Percentiles rank a stretch among this genome's conserved stretches.
These are phyloP conservation scores for Coriaria nepalensis DNA, from an alignment of 306 rosid genomes.

Conservation along the genomic window DNA sequence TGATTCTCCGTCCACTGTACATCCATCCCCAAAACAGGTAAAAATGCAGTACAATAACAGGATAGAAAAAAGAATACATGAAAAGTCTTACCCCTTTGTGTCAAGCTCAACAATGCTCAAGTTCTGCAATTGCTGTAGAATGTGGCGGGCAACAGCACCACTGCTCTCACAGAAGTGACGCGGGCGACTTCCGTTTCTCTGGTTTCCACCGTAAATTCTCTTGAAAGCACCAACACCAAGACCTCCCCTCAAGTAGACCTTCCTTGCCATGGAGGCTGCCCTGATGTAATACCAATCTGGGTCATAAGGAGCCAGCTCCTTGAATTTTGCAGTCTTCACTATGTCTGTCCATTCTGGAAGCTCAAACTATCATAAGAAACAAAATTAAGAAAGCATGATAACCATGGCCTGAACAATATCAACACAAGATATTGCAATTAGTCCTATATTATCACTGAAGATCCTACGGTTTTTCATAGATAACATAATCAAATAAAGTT, in stretches of 20 bases:
- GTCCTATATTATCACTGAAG: background rate
- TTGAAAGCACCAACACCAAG: constrained; percentile 48
- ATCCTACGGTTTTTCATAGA: background rate
- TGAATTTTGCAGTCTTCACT: constrained; percentile 42
- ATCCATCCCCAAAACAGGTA: background rate
- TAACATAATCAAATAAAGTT: no score
- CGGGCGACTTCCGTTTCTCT: constrained; percentile 57
- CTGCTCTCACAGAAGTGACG: constrained; percentile 53
- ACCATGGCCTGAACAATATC: no score
- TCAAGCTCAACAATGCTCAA: constrained; percentile 29
- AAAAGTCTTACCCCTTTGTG: constrained; percentile 30
- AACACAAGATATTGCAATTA: no score
- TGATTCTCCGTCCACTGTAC: constrained; percentile 45
- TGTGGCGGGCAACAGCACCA: constrained; percentile 42
- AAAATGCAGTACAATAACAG: background rate
- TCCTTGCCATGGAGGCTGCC: constrained; percentile 58
- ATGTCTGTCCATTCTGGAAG: constrained; percentile 48
- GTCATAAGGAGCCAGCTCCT: constrained; percentile 49
- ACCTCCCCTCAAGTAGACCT: constrained; percentile 52
- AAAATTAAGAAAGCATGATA: background rate
- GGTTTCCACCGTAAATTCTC: constrained; percentile 46
- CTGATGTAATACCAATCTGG: constrained; percentile 47
- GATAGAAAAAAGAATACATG: no score
- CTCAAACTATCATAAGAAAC: constrained; percentile 21
- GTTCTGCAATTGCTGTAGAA: constrained; percentile 31